These are phyloP conservation scores for Camellia lanceoleosa DNA, from an alignment of 148 eudicot species.

Conservation along the genomic window DNA sequence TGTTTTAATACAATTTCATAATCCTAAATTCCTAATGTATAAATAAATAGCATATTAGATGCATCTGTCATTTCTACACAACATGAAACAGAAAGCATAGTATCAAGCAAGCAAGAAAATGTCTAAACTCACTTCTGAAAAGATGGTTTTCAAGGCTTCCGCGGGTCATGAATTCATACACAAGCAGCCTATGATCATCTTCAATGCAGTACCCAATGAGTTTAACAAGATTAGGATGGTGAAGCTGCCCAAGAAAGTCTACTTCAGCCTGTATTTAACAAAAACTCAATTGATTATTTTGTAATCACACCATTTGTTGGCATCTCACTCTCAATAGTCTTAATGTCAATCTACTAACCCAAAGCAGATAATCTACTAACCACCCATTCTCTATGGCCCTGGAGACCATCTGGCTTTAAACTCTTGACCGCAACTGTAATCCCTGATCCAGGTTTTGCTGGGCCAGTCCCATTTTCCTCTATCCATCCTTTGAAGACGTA, in stretches of 20 bases:
- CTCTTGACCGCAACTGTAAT: slow-evolving; percentile 94
- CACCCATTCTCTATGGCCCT: slow-evolving; percentile 99
- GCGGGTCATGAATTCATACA: slow-evolving; percentile 95
- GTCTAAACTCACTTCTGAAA: slow-evolving; percentile 66
- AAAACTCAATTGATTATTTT: background rate
- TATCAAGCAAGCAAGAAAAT: background rate
- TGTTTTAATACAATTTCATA: background rate
- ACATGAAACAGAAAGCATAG: no score
- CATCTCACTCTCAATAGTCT: slow-evolving; percentile 8
- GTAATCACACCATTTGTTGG: slow-evolving; percentile 14
- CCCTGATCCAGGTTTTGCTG: slow-evolving; percentile 94
- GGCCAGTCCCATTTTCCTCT: slow-evolving; percentile 84
- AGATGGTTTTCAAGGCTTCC: slow-evolving; percentile 99
- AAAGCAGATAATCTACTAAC: slow-evolving; percentile 52
- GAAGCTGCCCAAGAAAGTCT: slow-evolving; percentile 92
- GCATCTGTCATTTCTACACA: background rate
- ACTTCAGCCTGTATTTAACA: slow-evolving; percentile 79
- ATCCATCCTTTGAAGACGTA: slow-evolving; percentile 97
- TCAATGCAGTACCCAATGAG: slow-evolving; percentile 91
- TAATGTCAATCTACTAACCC: slow-evolving; percentile 29
- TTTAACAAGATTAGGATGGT: slow-evolving; percentile 95
- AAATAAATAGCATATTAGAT: background rate
- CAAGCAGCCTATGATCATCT: slow-evolving; percentile 93
- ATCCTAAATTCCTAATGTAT: background rate
- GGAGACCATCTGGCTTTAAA: slow-evolving; percentile 91